Base-by-base conservation (phyloP, 2,329 filamentous ascomycete genomes). In the Aspergillus cejpii region DNA sequence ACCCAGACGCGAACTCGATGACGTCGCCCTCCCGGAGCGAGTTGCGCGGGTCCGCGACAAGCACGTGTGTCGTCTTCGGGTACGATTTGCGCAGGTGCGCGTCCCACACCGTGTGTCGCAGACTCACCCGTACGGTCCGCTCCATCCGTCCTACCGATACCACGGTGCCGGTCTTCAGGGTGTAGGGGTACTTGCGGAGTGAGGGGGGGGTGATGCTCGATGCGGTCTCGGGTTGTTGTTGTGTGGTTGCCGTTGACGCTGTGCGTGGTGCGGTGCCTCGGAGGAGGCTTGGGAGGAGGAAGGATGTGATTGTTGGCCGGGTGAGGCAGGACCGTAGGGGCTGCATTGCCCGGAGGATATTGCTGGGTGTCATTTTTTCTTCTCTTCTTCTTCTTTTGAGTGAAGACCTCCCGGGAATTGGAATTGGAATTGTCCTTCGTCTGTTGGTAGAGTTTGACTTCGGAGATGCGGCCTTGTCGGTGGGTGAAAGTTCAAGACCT, bases 11-110 rank as follows among this genome's bases (percentile, higher is more conserved):
- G 47, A 71, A 71, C 48, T 71, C 66, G 45, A 71, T 66, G 40
- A 70, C 64, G 42, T 71, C 68, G n/a, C 68, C 68, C 29, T 67
- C 60, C 31, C 68, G 65, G 27, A 70, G 58, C 6, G 67, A 70
- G 52, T 70, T 62, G 43, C 54, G 59, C 10, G 68, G 68, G 47
- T 71, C 68, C 1, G 62, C 56, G 1, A 71, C 68, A 6, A 65
- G 50, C 47, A 58, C 64, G 10, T 52, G 56, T 10, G 58, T 65
- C 29, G 60, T 56, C 43, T 63, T 55, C 1, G 64, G 62, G 55
- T 66, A 71, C 40, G 48, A 55, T 52, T 69, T 69, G 44, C 60
- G 62, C 31, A 71, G 57, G 36, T 62, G 55, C 17, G 58, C 53
- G 54, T 71, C 65, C 61, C 59, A 70, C 42, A 45, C 36, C 12